Conservation (phyloP, 306 rosid species). For the Echinosophora koreensis region DNA sequence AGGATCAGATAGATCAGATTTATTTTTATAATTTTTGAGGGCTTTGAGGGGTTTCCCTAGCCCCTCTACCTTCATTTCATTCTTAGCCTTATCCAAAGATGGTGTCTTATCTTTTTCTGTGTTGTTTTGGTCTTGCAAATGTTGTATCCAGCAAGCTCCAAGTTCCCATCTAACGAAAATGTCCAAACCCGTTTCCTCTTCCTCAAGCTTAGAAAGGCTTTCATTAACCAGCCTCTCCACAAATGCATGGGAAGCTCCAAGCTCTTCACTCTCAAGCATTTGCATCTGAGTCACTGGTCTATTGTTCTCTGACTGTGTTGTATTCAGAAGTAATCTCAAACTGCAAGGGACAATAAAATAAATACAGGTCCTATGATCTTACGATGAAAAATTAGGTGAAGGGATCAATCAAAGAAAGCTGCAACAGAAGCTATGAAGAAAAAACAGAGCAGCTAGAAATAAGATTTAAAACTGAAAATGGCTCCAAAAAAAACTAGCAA, state of each 20-base stretch:
- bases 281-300: constrained; percentile 50
- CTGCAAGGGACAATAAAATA: constrained; percentile 50
- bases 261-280: constrained; percentile 60
- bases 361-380: constrained; percentile 33
- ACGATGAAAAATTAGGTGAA: constrained; percentile 21
- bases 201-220: constrained; percentile 71
- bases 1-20: constrained; percentile 53
- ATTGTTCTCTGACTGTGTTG: constrained; percentile 62
- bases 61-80: constrained; percentile 84
- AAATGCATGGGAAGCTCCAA: constrained; percentile 55
- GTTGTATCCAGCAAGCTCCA: constrained; percentile 96
- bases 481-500: neutral
- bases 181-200: constrained; percentile 60
- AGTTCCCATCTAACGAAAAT: constrained; percentile 87
- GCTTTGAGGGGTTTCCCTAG: constrained; percentile 82
- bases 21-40: constrained; percentile 71
- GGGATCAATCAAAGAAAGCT: constrained; percentile 30
- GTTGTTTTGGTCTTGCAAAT: constrained; percentile 84
- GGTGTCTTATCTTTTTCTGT: constrained; percentile 77
- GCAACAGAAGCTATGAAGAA: neutral
- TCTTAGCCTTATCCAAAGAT: constrained; percentile 64
- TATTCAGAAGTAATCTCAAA: constrained; percentile 73
- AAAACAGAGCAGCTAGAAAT: neutral
- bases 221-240: constrained; percentile 65
- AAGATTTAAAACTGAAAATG: constrained; percentile 22